Evolutionary conservation across 495 filamentous ascomycete species (phyloP).

Genomic region (Corynascus novoguineensis): DNA sequence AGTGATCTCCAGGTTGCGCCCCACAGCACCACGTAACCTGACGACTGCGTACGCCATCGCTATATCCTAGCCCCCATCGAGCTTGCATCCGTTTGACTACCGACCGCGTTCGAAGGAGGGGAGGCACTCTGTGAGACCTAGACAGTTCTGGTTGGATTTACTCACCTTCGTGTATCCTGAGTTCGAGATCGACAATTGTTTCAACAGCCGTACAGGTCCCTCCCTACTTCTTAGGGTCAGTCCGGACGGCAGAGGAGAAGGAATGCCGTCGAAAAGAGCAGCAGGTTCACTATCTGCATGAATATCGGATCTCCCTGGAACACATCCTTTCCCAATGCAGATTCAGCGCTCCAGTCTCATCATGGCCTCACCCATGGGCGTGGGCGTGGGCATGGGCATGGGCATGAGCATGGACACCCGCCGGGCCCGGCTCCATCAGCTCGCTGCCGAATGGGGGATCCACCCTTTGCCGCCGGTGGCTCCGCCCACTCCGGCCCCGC

Average conservation of each 20-base stretch:
- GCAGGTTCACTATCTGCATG: neutral
- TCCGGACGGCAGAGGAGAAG: neutral
- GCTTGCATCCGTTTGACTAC: neutral
- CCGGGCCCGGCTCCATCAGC: conserved; percentile 32
- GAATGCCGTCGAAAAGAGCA: neutral
- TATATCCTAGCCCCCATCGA: neutral
- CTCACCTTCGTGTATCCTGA: neutral
- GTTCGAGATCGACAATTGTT: neutral
- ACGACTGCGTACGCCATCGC: conserved; percentile 5
- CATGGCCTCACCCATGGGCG: neutral
- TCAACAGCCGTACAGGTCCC: neutral
- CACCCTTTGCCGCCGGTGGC: conserved; percentile 22
- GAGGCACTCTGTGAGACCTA: neutral
- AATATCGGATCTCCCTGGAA: too few relatives aligned
- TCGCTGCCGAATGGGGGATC: conserved; percentile 36
- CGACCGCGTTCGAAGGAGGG: neutral
- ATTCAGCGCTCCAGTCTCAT: neutral
- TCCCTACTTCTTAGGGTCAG: too few relatives aligned
- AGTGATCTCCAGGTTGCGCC: neutral
- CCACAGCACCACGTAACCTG: conserved; percentile 18
- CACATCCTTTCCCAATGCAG: too few relatives aligned
- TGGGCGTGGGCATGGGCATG: conserved; percentile 24
- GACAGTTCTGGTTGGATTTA: neutral
- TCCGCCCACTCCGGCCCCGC: conserved; percentile 19
- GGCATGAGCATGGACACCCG: conserved; percentile 26